phyloP scores from a whole-genome alignment of 2,329 filamentous ascomycete genomes.

The Alternaria consortialis region DNA sequence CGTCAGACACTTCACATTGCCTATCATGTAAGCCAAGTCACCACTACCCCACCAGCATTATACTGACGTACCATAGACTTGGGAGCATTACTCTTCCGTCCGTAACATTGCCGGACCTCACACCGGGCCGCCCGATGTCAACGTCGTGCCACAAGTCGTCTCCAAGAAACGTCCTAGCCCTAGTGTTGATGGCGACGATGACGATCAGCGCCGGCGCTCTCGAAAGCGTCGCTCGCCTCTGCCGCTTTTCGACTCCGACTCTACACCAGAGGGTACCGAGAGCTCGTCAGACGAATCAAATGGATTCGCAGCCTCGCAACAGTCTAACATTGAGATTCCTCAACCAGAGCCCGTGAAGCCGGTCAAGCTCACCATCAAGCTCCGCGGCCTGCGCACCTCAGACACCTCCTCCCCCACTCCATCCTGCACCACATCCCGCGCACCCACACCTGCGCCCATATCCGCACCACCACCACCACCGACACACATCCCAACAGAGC shows the following conservation, averaged over 20 bases:
- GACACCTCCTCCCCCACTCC: conserved; percentile 31
- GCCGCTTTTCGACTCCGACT: conserved; percentile 55
- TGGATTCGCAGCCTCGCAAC: conserved; percentile 38
- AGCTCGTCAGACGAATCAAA: conserved; percentile 50
- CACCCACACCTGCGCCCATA: conserved; percentile 16
- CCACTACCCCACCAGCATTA: neutral
- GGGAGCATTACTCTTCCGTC: conserved; percentile 74
- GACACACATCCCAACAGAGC: neutral
- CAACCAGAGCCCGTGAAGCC: conserved; percentile 31
- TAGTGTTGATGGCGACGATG: conserved; percentile 61
- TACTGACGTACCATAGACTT: conserved; percentile 57
- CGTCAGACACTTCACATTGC: conserved; percentile 64
- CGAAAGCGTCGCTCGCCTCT: conserved; percentile 62
- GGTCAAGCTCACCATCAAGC: conserved; percentile 44
- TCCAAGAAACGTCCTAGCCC: conserved; percentile 60
- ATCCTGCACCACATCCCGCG: conserved; percentile 30
- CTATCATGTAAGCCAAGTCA: conserved; percentile 64
- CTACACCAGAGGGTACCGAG: conserved; percentile 46
- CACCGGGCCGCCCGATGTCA: conserved; percentile 62
- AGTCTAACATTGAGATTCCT: conserved; percentile 33
- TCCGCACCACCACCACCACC: neutral
- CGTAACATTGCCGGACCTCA: conserved; percentile 68
- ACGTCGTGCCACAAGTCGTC: conserved; percentile 36
- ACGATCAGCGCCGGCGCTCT: conserved; percentile 59
- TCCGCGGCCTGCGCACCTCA: conserved; percentile 41